Evolutionary conservation across 768 basidiomycete species (phyloP), one percentile per base, ranked within the genome.

Genomic region (Boletus reticulatus): DNA sequence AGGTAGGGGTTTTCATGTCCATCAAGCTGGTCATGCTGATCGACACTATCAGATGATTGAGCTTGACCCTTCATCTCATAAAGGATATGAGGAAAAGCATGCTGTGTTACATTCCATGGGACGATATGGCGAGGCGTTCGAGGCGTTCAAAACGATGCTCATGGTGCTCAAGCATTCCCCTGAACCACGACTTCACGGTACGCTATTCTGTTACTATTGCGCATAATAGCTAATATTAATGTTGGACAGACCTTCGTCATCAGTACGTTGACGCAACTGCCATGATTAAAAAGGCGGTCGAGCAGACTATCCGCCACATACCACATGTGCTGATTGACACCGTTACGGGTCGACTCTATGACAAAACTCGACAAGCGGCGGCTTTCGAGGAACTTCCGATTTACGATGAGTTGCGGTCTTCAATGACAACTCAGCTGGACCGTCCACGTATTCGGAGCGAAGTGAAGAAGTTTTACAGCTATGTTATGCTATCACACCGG

Each of bases 301-400:
- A 42, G 8, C 9, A 47, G 20, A 37, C 44, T 1, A 20, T 53
- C 11, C 13, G 20, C 16, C 6, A 50, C 13, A 50, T 50, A 29
- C 56, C 59, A 3, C n/a, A 19, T 1, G 29, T 58, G 0, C 56
- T 60, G 10, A 58, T 60, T 3, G 48, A 60, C 27, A 50, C 48
- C 7, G 12, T 16, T 0, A 59, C 53, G 1, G 58, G 57, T 29
- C 43, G 50, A 11, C 38, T 60, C 0, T 37, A 19, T 22, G 43
- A 55, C n/a, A 60, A 44, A 24, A 4, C 4, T 8, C 46, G 47
- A 12, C 58, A 55, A 46, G 48, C 14, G 3, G 43, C 24, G 6
- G 58, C 58, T 4, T 59, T 61, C 37, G 43, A 48, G 13, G 41
- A 29, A 13, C 48, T 57, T 2, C 45, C 48, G 1, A 24, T 53